Conservation (phyloP, 805 yeast species). For the Wickerhamomyces chambardii region DNA sequence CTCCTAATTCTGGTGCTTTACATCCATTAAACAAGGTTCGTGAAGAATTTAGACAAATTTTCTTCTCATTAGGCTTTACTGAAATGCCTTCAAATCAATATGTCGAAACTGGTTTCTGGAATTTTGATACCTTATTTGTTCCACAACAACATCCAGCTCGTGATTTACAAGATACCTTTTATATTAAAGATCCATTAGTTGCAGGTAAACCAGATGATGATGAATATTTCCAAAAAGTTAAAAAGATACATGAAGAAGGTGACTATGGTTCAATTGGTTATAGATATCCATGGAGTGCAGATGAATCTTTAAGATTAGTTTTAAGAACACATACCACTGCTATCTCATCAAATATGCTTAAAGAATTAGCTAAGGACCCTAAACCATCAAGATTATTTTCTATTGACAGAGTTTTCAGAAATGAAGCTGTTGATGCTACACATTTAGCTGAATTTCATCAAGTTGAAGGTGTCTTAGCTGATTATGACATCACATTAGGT, state of each 20-base stretch:
- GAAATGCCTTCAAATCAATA: conserved; percentile 99
- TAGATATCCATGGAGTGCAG: conserved; percentile 95
- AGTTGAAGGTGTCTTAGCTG: conserved; percentile 98
- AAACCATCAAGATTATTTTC: conserved; percentile 88
- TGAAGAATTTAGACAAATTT: conserved; percentile 96
- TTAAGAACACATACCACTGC: conserved; percentile 98
- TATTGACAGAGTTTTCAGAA: conserved; percentile 97
- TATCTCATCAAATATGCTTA: conserved; percentile 80
- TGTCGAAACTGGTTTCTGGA: conserved; percentile 99
- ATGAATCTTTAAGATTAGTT: conserved; percentile 85
- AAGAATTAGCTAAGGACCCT: conserved; percentile 80
- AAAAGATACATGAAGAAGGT: conserved; percentile 82
- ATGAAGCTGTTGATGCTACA: conserved; percentile 99
- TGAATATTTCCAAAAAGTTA: conserved; percentile 68
- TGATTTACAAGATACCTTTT: conserved; percentile 97
- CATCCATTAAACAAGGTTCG: conserved; percentile 96
- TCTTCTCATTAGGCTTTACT: conserved; percentile 95
- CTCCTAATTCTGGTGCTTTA: conserved; percentile 83
- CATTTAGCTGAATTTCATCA: conserved; percentile 99
- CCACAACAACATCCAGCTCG: conserved; percentile 99
- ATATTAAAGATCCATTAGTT: conserved; percentile 82
- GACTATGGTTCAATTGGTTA: conserved; percentile 94
- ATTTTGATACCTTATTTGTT: conserved; percentile 90
- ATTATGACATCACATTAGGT: conserved; percentile 89
- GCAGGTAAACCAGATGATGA: conserved; percentile 82